phyloP scores from a whole-genome alignment of 176 grass and related monocot genomes.

The Stipa capillata region DNA sequence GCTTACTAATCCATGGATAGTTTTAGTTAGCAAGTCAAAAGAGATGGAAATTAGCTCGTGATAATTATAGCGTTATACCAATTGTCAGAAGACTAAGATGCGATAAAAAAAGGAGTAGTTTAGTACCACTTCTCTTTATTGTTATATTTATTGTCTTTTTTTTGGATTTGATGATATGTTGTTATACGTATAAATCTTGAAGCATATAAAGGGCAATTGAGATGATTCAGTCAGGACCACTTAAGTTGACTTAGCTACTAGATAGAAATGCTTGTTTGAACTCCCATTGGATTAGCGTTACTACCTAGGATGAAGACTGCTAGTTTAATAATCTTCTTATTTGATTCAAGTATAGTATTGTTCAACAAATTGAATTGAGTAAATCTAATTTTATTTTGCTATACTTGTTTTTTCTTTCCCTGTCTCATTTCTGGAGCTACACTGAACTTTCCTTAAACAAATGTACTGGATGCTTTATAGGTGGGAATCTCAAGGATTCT shows the following conservation, averaged over 20 bases:
- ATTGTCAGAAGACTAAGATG: neutral
- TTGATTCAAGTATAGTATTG: constrained; percentile 1
- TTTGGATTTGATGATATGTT: neutral
- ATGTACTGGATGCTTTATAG: constrained; percentile 30
- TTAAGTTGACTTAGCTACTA: neutral
- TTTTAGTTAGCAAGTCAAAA: neutral
- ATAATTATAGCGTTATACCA: neutral
- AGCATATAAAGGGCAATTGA: neutral
- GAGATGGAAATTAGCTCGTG: neutral
- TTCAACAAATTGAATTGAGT: neutral
- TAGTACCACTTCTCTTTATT: neutral
- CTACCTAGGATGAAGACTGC: neutral
- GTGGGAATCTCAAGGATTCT: constrained; percentile 96
- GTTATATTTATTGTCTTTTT: no score
- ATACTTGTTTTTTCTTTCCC: neutral
- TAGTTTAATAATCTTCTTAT: neutral
- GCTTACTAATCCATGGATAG: neutral
- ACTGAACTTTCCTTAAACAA: neutral
- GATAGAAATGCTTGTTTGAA: neutral
- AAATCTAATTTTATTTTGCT: neutral
- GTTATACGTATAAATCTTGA: neutral
- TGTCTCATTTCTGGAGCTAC: neutral
- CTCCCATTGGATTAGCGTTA: neutral
- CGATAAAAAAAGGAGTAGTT: neutral
- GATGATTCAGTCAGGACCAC: neutral